Conservation (phyloP, 345 rosid genomes). For the Sisymbrium altissimum region DNA sequence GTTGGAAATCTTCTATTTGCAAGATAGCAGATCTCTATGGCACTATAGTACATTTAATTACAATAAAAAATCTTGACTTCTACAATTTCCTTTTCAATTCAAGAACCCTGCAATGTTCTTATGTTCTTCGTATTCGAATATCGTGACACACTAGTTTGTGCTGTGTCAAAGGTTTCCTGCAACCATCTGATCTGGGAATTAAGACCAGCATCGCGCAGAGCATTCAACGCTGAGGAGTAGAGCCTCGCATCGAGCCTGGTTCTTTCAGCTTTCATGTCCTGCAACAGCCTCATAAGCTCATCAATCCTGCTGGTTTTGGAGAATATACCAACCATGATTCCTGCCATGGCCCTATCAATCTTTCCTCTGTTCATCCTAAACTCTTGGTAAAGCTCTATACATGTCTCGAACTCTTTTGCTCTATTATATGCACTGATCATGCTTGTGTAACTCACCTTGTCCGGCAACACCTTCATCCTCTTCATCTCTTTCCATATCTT, state of each 20-base stretch:
- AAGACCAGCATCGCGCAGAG: conserved; percentile 75
- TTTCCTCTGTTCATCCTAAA: conserved; percentile 54
- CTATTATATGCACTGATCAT: conserved; percentile 65
- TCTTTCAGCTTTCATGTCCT: conserved; percentile 62
- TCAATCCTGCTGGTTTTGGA: conserved; percentile 63
- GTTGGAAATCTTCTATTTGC: conserved; percentile 23
- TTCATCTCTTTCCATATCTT: conserved; percentile 86
- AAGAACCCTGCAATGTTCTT: conserved; percentile 2
- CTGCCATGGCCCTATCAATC: conserved; percentile 71
- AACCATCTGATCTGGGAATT: conserved; percentile 60
- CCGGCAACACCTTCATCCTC: conserved; percentile 64
- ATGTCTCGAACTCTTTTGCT: conserved; percentile 55
- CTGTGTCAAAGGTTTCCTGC: conserved; percentile 49
- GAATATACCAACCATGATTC: conserved; percentile 81
- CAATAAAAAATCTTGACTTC: conserved; percentile 5
- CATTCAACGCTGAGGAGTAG: conserved; percentile 59
- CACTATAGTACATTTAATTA: conserved; percentile 17
- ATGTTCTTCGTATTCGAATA: not conserved
- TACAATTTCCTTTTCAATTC: conserved; percentile 4
- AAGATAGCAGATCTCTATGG: conserved; percentile 3
- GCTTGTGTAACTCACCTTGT: conserved; percentile 77
- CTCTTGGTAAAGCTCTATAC: conserved; percentile 57
- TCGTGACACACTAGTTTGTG: conserved; percentile 20
- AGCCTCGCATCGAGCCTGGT: conserved; percentile 63
- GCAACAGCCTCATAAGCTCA: conserved; percentile 67